Percentiles rank a stretch among this genome's conserved stretches.
phyloP scores from a whole-genome alignment of 108 stramenopile genomes.

The Chaetoceros muelleri region DNA sequence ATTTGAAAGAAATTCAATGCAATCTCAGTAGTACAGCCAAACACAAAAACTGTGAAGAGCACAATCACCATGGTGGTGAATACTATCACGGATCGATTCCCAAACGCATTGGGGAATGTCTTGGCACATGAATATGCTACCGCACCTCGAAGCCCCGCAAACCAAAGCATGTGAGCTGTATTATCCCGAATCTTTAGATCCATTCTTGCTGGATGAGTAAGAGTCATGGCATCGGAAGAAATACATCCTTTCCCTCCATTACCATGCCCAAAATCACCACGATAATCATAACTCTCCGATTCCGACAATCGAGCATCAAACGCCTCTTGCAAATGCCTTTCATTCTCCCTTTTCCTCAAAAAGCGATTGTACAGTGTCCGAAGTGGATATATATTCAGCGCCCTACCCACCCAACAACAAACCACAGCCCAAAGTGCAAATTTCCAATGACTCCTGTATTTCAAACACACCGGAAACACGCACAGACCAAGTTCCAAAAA shows the following conservation, averaged over 20 bases:
- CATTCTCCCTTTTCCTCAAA: neutral
- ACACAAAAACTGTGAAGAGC: constrained; percentile 41
- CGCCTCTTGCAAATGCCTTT: neutral
- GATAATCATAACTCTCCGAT: neutral
- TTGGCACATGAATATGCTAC: constrained; percentile 71
- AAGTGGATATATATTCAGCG: constrained; percentile 62
- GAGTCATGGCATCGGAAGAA: constrained; percentile 14
- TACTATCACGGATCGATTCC: constrained; percentile 27
- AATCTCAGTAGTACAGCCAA: constrained; percentile 49
- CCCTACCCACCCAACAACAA: constrained; percentile 54
- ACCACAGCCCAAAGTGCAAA: constrained; percentile 48
- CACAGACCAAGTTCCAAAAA: constrained; percentile 79
- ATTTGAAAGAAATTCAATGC: constrained; percentile 33
- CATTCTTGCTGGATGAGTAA: constrained; percentile 18
- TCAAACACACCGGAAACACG: constrained; percentile 32
- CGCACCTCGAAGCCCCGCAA: constrained; percentile 69
- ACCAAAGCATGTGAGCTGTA: constrained; percentile 69
- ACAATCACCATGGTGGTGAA: constrained; percentile 58
- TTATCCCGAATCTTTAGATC: constrained; percentile 39
- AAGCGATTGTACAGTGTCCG: constrained; percentile 35
- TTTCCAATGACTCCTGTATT: constrained; percentile 6
- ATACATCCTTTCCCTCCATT: constrained; percentile 6
- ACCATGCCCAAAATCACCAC: neutral
- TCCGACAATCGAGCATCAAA: neutral
- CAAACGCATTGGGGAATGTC: constrained; percentile 43